Conservation (phyloP, 768 basidiomycete genomes). For the Termitomyces sp. region DNA sequence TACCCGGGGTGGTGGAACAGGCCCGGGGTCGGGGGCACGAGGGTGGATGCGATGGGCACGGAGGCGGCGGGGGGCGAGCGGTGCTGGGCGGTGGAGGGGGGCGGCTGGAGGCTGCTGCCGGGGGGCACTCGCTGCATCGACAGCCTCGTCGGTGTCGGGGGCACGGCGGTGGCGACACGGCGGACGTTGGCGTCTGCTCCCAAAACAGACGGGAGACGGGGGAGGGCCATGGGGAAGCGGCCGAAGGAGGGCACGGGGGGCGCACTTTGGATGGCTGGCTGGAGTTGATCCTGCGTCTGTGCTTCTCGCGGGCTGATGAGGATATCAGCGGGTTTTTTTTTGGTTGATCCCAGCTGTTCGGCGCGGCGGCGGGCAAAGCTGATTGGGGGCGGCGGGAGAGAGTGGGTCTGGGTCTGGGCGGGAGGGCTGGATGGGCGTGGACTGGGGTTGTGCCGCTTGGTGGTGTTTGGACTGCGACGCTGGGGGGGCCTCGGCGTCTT, state of each 20-base stretch:
- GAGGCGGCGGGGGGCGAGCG: conserved; percentile 56
- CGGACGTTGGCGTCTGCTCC: conserved; percentile 39
- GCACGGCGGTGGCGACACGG: conserved; percentile 57
- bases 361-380: conserved; percentile 77
- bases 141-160: conserved; percentile 69
- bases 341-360: conserved; percentile 51
- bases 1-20: conserved; percentile 59
- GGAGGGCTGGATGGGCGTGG: conserved; percentile 23
- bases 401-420: conserved; percentile 27
- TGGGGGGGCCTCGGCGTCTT: conserved; percentile 17
- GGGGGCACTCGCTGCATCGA: conserved; percentile 41
- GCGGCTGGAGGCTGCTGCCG: conserved; percentile 13
- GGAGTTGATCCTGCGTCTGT: conserved; percentile 49
- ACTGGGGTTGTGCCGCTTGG: too few relatives aligned
- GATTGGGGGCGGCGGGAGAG: conserved; percentile 67
- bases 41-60: conserved; percentile 62
- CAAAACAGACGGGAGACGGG: conserved; percentile 55
- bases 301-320: conserved; percentile 68
- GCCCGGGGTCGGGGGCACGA: conserved; percentile 71
- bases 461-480: conserved; percentile 26
- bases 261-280: conserved; percentile 73
- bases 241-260: conserved; percentile 59
- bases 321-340: conserved; percentile 77
- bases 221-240: conserved; percentile 61
- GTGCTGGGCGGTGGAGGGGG: conserved; percentile 20